Evolutionary conservation across 164 flowering plant genomes (phyloP).

Genomic region (Paratinospora sagittata): DNA sequence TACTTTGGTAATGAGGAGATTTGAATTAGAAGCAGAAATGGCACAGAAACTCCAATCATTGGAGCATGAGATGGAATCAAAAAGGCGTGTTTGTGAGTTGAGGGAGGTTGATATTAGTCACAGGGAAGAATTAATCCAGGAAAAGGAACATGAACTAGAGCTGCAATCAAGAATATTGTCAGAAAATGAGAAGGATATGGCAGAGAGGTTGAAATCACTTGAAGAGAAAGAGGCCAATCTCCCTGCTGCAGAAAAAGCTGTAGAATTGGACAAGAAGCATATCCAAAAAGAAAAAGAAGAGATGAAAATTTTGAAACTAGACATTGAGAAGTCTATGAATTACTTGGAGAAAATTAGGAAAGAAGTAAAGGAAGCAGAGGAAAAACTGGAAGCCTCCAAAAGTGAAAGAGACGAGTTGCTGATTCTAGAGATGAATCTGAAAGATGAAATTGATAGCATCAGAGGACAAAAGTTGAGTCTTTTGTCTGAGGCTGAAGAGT

Average conservation of each 20-base stretch:
- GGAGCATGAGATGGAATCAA: slow-evolving; percentile 69
- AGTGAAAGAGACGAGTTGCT: slow-evolving; percentile 59
- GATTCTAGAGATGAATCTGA: slow-evolving; percentile 61
- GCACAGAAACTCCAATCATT: slow-evolving; percentile 42
- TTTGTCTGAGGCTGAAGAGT: slow-evolving; percentile 56
- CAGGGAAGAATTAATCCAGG: slow-evolving; percentile 51
- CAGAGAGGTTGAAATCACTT: slow-evolving; percentile 34
- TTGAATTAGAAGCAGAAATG: slow-evolving; percentile 62
- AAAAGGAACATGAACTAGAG: slow-evolving; percentile 64
- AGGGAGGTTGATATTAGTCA: slow-evolving; percentile 66
- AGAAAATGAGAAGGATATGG: slow-evolving; percentile 52
- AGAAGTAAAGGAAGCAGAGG: slow-evolving; percentile 46
- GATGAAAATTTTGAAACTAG: slow-evolving; percentile 32
- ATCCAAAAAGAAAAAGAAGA: slow-evolving; percentile 59
- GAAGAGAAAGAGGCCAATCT: slow-evolving; percentile 55
- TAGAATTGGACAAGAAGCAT: slow-evolving; percentile 33
- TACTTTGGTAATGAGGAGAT: slow-evolving; percentile 36
- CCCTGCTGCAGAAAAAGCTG: slow-evolving; percentile 39
- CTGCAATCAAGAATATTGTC: slow-evolving; percentile 35
- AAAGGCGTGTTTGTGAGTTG: slow-evolving; percentile 73
- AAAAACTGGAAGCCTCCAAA: slow-evolving; percentile 50
- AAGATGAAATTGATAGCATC: slow-evolving; percentile 77
- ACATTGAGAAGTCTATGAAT: slow-evolving; percentile 39
- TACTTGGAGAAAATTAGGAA: slow-evolving; percentile 47
- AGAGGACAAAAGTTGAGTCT: slow-evolving; percentile 66